A percentile compares a stretch with the other conserved stretches of the same genome.
Conservation (phyloP, 2,329 filamentous ascomycete genomes). For the Fusarium decemcellulare region DNA sequence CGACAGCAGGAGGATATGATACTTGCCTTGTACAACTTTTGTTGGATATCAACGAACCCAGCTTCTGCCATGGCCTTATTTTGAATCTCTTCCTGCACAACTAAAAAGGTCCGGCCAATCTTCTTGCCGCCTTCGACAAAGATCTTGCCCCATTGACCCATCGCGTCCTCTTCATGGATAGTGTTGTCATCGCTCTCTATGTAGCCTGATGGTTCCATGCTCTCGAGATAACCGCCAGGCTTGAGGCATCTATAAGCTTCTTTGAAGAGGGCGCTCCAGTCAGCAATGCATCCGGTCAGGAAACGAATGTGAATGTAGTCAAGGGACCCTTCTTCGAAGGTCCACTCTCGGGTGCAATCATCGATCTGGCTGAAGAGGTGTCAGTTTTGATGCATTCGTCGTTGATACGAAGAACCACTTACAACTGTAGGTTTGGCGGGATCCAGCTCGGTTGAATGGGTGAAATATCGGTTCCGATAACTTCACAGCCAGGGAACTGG, state of each 20-base stretch:
- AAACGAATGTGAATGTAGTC: slow-evolving; percentile 72
- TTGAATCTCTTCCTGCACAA: slow-evolving; percentile 34
- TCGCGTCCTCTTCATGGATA: slow-evolving; percentile 36
- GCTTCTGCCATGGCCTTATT: slow-evolving; percentile 33
- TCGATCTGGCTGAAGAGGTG: slow-evolving; percentile 63
- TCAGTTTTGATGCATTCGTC: background rate
- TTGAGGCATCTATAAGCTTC: slow-evolving; percentile 62
- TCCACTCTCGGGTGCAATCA: slow-evolving; percentile 68
- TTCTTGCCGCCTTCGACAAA: slow-evolving; percentile 39
- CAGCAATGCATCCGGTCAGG: slow-evolving; percentile 65
- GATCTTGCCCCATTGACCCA: slow-evolving; percentile 34
- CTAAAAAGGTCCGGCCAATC: slow-evolving; percentile 42
- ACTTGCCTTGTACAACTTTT: background rate
- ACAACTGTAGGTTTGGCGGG: slow-evolving; percentile 11
- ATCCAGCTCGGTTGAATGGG: slow-evolving; percentile 23
- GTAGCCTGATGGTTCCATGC: slow-evolving; percentile 38
- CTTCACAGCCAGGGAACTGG: slow-evolving; percentile 5
- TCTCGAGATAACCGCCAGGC: slow-evolving; percentile 62
- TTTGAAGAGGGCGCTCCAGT: slow-evolving; percentile 62
- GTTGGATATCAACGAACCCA: slow-evolving; percentile 42
- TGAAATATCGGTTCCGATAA: slow-evolving; percentile 25
- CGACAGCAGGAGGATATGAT: background rate
- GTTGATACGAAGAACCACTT: background rate
- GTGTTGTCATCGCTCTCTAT: slow-evolving; percentile 45
- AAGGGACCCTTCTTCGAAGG: slow-evolving; percentile 60